Percentiles rank a stretch among this genome's conserved stretches.
phyloP scores from a whole-genome alignment of 192 early-diverging fungal species.

The Umbelopsis vinacea region DNA sequence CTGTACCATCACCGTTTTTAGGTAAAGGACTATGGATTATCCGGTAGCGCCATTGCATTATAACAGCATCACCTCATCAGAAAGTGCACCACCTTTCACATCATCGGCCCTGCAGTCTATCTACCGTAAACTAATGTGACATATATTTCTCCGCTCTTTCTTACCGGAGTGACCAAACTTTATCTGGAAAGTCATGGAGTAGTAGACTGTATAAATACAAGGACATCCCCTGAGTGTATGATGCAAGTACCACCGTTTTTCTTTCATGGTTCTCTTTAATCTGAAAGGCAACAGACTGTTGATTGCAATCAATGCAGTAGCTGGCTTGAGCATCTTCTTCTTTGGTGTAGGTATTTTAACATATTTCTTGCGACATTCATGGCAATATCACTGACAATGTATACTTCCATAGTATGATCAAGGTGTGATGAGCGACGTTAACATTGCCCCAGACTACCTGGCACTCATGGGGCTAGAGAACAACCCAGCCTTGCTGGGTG shows the following conservation, averaged over 20 bases:
- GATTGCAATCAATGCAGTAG: constrained; percentile 30
- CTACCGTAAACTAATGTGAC: not conserved
- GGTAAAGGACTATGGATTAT: no score
- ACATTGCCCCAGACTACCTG: constrained; percentile 30
- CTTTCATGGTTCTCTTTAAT: constrained; percentile 7
- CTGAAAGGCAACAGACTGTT: constrained; percentile 23
- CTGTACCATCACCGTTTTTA: no score
- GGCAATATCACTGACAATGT: not conserved
- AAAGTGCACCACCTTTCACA: no score
- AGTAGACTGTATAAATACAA: constrained; percentile 1
- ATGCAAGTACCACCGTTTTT: not conserved
- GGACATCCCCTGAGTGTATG: not conserved
- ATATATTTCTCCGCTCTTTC: not conserved
- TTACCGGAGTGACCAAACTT: constrained; percentile 5
- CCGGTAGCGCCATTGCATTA: no score
- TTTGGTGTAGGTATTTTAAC: constrained; percentile 28
- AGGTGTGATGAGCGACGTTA: constrained; percentile 38
- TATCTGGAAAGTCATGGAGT: constrained; percentile 4
- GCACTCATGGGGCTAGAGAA: constrained; percentile 28
- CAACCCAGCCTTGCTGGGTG: constrained; percentile 32
- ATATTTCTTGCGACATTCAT: not conserved
- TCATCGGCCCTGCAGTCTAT: no score
- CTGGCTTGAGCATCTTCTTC: constrained; percentile 39
- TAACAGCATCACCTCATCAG: no score
- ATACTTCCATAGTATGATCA: constrained; percentile 31